These are phyloP conservation scores for Scedosporium dehoogii DNA, from an alignment of 2,329 filamentous ascomycete species.

Conservation along the genomic window DNA sequence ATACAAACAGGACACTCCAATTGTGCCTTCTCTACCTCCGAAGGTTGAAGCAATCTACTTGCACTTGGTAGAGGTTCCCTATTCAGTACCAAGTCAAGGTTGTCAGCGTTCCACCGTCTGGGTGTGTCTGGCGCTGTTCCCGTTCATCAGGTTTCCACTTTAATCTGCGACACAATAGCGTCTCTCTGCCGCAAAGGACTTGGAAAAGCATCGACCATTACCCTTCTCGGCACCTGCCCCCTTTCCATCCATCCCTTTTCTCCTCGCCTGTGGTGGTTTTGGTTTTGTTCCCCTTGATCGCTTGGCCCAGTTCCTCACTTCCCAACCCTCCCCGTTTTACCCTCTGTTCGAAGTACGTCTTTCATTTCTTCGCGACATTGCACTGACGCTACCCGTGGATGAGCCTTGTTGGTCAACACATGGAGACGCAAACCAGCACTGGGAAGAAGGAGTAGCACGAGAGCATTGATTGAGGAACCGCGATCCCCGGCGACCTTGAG, in stretches of 20 bases:
- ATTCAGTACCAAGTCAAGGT: too few relatives aligned
- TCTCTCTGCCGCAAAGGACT: background rate
- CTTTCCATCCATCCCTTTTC: background rate
- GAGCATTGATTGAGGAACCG: too few relatives aligned
- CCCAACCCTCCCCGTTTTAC: background rate
- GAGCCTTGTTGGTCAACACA: background rate
- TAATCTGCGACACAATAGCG: conserved; percentile 5
- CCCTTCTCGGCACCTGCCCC: background rate
- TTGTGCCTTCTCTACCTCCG: background rate
- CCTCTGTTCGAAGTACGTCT: background rate
- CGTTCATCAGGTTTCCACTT: conserved; percentile 4
- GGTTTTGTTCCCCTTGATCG: background rate
- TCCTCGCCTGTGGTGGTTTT: background rate
- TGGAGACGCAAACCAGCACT: background rate
- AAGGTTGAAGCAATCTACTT: background rate
- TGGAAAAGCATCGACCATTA: background rate
- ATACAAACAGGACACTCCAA: background rate
- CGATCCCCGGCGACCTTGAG: too few relatives aligned
- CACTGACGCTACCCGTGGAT: background rate
- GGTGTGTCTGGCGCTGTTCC: conserved; percentile 1
- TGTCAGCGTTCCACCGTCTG: background rate
- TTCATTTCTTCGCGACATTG: background rate
- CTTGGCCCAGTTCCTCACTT: background rate
- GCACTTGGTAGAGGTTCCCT: background rate
- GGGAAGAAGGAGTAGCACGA: too few relatives aligned